Base-by-base conservation (phyloP, 164 flowering plant genomes). In the Berberis thunbergii region DNA sequence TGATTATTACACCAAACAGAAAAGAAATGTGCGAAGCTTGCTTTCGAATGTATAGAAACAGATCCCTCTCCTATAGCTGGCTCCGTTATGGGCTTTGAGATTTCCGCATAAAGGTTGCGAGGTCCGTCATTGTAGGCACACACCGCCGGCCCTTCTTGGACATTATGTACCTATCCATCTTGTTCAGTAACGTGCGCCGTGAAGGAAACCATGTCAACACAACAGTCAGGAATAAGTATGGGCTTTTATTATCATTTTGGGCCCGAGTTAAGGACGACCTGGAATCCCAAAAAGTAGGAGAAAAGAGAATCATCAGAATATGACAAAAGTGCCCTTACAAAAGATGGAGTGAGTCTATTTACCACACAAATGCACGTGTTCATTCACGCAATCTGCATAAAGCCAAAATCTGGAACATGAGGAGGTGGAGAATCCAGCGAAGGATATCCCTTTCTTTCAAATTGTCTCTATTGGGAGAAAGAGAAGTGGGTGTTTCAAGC, bases 251-350 rank as follows among this genome's bases (percentile, higher is more conserved):
- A 26, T 26, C 26, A 26, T 26, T 26, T 26, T 26, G 26, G 26
- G 26, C 26, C 26, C 26, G 0, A 26, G 26, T 26, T 26, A 26
- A 26, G 26, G 26, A 26, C 26, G 26, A 26, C 26, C 26, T 26
- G 0, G 26, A 26, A 26, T 26, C 26, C 26, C 26, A 26, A 26
- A 26, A 26, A 26, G 26, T 26, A 26, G 26, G 0, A 26, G 26
- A 26, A 26, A 26, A 26, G 26, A 26, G 26, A 26, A 26, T 26
- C 26, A 26, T 26, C 26, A 26, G 26, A 26, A 26, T 41, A 57
- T 6, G 60, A 57, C 60, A 57, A 57, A n/a, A 60, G 43, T 60
- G 62, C 50, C 41, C 39, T 13, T 60, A 11, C 2, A 8, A 46
- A 46, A 13, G 11, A 41, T 45, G 13, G 43, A 49, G 13, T 59